Evolutionary conservation across 1,284 basidiomycete genomes (phyloP).

Genomic region (Tylopilus orsonianus): DNA sequence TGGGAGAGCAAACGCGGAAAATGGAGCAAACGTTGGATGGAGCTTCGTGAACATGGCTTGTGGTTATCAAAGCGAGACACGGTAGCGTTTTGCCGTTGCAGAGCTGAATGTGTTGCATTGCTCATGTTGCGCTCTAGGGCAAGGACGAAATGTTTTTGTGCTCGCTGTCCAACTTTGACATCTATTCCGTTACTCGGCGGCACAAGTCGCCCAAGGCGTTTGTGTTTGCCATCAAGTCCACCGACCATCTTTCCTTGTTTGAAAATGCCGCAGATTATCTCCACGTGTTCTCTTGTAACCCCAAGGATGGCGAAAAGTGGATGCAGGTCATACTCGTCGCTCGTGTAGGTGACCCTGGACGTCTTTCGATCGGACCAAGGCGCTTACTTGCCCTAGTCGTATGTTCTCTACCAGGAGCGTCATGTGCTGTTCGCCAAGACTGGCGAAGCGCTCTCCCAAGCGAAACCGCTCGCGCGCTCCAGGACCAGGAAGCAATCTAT

Average conservation of each 20-base stretch:
- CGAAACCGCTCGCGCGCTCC: conserved; percentile 32
- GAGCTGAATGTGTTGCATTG: not conserved
- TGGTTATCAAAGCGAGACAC: conserved; percentile 86
- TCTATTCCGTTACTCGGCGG: conserved; percentile 69
- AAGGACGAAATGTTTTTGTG: conserved; percentile 83
- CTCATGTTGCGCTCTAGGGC: conserved; percentile 47
- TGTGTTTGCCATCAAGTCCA: conserved; percentile 84
- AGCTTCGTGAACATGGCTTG: conserved; percentile 79
- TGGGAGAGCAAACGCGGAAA: conserved; percentile 87
- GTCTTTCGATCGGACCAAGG: not conserved
- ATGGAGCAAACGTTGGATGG: conserved; percentile 88
- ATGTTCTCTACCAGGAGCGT: conserved; percentile 75
- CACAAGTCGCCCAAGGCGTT: conserved; percentile 78
- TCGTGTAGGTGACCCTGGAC: conserved; percentile 53
- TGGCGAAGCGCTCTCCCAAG: conserved; percentile 33
- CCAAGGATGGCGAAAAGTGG: conserved; percentile 67
- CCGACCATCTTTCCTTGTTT: conserved; percentile 80
- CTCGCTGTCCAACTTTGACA: conserved; percentile 82
- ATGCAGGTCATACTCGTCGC: conserved; percentile 74
- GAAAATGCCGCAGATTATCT: conserved; percentile 84
- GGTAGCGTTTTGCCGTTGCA: conserved; percentile 43
- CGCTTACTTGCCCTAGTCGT: conserved; percentile 52
- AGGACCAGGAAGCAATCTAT: conserved; percentile 34
- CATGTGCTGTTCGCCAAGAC: conserved; percentile 58
- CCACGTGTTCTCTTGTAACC: conserved; percentile 76